Percentiles rank a stretch among this genome's conserved stretches.
phyloP scores from a whole-genome alignment of 2,329 filamentous ascomycete genomes.

The Camptophora hylomeconis region DNA sequence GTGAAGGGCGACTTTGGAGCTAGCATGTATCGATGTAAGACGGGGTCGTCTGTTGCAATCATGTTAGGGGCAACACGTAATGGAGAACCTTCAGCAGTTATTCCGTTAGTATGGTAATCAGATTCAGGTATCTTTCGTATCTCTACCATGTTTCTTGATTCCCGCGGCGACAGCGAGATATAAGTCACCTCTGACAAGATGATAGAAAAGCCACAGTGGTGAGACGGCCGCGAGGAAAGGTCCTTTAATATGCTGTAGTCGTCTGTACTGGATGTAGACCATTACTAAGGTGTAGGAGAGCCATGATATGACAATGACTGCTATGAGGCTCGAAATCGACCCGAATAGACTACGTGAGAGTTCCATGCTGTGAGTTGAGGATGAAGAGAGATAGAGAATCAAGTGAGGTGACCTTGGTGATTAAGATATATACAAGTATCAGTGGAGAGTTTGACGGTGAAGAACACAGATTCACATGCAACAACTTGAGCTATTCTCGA shows the following conservation, averaged over 20 bases:
- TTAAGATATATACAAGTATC: too few relatives aligned
- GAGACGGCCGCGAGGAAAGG: constrained; percentile 8
- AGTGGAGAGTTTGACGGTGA: too few relatives aligned
- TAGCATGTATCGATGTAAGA: constrained; percentile 3
- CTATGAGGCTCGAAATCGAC: too few relatives aligned
- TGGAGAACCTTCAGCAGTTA: constrained; percentile 12
- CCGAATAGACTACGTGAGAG: too few relatives aligned
- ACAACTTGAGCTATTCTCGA: too few relatives aligned
- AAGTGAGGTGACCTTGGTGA: too few relatives aligned
- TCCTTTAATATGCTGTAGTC: constrained; percentile 7
- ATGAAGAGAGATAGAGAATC: too few relatives aligned
- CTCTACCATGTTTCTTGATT: constrained; percentile 8
- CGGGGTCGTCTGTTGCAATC: constrained; percentile 7
- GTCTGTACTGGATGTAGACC: constrained; percentile 2
- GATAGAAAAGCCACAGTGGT: constrained; percentile 7
- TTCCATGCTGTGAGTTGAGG: too few relatives aligned
- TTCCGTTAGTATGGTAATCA: not conserved
- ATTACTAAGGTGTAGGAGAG: not conserved
- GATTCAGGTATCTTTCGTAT: not conserved
- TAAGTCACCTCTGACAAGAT: constrained; percentile 3
- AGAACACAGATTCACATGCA: too few relatives aligned
- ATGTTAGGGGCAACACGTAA: constrained; percentile 6
- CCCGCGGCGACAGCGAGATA: constrained; percentile 3
- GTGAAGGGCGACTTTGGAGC: constrained; percentile 6
- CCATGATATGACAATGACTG: too few relatives aligned